These are phyloP conservation scores for Myotisia sp. DNA, from an alignment of 2,329 filamentous ascomycete genomes.

Conservation along the genomic window DNA sequence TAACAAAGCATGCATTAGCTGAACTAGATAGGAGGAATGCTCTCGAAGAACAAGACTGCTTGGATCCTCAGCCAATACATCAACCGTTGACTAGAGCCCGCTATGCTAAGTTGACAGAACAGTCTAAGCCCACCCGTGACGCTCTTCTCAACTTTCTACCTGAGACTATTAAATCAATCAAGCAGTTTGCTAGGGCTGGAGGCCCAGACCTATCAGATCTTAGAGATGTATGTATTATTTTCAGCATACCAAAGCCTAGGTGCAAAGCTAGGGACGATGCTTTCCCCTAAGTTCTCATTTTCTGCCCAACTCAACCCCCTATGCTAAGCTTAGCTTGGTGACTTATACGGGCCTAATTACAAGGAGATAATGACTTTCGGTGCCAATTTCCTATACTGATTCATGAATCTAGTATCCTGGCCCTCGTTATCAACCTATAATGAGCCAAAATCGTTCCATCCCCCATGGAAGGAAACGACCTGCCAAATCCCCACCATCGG, in stretches of 20 bases:
- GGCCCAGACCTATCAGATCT: constrained; percentile 10
- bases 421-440: constrained; percentile 1
- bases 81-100: background rate
- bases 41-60: background rate
- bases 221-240: constrained; percentile 9
- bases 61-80: background rate
- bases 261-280: no score
- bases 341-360: no score
- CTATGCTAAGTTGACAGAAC: background rate
- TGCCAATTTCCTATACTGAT: background rate
- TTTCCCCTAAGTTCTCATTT: no score
- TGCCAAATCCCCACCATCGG: background rate
- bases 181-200: constrained; percentile 7
- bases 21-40: constrained; percentile 7
- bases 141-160: constrained; percentile 3
- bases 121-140: constrained; percentile 3
- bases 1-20: constrained; percentile 6
- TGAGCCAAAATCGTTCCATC: background rate
- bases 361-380: background rate
- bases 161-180: constrained; percentile 1
- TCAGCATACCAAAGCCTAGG: background rate
- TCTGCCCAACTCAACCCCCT: background rate
- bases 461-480: background rate
- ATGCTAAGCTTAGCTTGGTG: constrained; percentile 3
- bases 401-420: no score